Conservation (phyloP, 75 land plant genomes). For the Azolla pinnata region DNA sequence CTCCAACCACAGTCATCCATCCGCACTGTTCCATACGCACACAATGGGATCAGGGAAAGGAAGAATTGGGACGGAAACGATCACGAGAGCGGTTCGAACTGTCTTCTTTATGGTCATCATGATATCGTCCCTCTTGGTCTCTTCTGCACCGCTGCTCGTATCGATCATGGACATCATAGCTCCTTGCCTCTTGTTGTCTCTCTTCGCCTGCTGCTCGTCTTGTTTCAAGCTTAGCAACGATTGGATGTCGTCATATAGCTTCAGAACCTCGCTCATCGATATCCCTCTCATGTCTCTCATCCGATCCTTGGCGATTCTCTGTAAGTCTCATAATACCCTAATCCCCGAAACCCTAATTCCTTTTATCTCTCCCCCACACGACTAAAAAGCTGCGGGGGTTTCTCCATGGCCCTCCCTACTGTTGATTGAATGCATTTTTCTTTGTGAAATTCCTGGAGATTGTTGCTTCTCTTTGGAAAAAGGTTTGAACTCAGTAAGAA, state of each 20-base stretch:
- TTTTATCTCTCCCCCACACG: neutral
- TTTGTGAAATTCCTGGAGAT: neutral
- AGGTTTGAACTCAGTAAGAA: neutral
- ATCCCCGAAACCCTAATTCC: neutral
- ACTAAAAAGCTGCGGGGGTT: too few relatives aligned
- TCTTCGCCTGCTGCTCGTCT: conserved; percentile 41
- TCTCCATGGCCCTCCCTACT: too few relatives aligned
- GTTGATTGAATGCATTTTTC: neutral
- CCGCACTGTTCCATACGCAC: too few relatives aligned
- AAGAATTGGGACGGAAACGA: conserved; percentile 32
- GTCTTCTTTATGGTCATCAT: conserved; percentile 65
- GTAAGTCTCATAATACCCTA: conserved; percentile 29
- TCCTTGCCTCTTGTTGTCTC: conserved; percentile 40
- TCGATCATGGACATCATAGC: conserved; percentile 53
- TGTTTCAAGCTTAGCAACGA: conserved; percentile 45
- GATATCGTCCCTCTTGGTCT: conserved; percentile 60
- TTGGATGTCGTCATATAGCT: conserved; percentile 50
- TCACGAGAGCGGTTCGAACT: conserved; percentile 48
- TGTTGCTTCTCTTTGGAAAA: neutral
- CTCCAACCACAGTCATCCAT: too few relatives aligned
- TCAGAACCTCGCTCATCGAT: conserved; percentile 65
- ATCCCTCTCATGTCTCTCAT: conserved; percentile 67
- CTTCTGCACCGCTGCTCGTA: conserved; percentile 60
- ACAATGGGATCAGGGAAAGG: conserved; percentile 46
- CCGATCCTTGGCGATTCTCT: conserved; percentile 57